These are phyloP conservation scores for Monosporozyma aquatica DNA, from an alignment of 805 yeast species.

Conservation along the genomic window DNA sequence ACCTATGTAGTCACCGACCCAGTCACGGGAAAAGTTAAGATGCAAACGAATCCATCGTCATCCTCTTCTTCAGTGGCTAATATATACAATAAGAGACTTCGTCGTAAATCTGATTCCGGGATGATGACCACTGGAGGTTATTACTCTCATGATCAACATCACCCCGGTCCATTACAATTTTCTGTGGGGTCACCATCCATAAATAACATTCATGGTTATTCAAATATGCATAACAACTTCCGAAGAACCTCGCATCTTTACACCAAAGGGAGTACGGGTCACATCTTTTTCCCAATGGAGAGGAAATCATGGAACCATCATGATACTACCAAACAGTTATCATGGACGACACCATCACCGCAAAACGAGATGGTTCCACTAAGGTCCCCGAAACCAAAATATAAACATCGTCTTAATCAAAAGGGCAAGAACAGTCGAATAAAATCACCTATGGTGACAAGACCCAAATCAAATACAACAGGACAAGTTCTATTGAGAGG, in stretches of 20 bases:
- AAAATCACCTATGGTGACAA: not conserved
- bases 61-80: not conserved
- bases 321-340: not conserved
- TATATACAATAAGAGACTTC: not conserved
- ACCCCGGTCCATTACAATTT: conserved; percentile 9
- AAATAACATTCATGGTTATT: not conserved
- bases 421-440: not conserved
- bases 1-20: not conserved
- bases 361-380: not conserved
- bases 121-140: conserved; percentile 1
- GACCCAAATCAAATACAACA: conserved; percentile 2
- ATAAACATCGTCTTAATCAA: not conserved
- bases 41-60: not conserved
- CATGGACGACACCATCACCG: not conserved
- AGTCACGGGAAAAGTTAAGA: not conserved
- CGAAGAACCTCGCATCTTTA: conserved; percentile 4
- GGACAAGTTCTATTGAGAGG: not conserved
- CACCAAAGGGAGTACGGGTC: conserved; percentile 18
- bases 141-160: not conserved
- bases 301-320: not conserved
- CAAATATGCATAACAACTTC: not conserved
- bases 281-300: conserved; percentile 10
- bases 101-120: conserved; percentile 22
- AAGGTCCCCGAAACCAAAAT: not conserved
- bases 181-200: conserved; percentile 13